Evolutionary conservation across 1,139 yeast species (phyloP), one percentile per base, ranked within the genome.

Genomic region (Debaryomycetaceae sp.): DNA sequence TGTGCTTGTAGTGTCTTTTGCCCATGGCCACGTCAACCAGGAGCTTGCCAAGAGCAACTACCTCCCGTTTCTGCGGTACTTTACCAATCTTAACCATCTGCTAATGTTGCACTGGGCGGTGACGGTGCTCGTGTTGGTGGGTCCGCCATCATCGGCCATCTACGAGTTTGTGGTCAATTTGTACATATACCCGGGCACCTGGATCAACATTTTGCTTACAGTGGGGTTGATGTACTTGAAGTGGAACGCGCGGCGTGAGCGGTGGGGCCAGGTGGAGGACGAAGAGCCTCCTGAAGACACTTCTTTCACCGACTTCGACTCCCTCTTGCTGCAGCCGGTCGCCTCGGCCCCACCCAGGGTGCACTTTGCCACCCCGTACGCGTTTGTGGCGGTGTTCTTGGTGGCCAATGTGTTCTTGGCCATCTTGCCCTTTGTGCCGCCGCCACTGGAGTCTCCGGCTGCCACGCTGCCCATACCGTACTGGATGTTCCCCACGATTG

Each of bases 11-110:
- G 93, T 83, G 22, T 77, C 82, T 20, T 83, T 76, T 49, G 81
- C 91, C 1, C 93, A 83, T 49, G 83, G 86, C 14, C 67, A 86
- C 44, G 81, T 83, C 37, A 77, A 82, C 43, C 86, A 80, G 48
- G 88, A 82, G 45, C 61, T 83, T 35, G 91, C 84, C 10, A 68
- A 75, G 40, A 88, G 80, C 48, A 82, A 83, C 40, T 72, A 81
- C 37, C 50, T 83, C 26, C 94, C 94, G 18, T 80, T 76, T 46
- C 74, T 88, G 6, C 52, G 52, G 10, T 63, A 74, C 35, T 75
- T 71, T 61, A 70, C 73, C 16, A 57, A 78, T 30, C 67, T 79
- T 48, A 70, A 74, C 42, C 49, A 54, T 39, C 52, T 69, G 2
- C 49, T 71, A 21, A 20, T 56, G 2, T 49, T 69, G 17, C 77